Base-by-base conservation (phyloP, 179 eudicot genomes). In the Beta lomatogona region DNA sequence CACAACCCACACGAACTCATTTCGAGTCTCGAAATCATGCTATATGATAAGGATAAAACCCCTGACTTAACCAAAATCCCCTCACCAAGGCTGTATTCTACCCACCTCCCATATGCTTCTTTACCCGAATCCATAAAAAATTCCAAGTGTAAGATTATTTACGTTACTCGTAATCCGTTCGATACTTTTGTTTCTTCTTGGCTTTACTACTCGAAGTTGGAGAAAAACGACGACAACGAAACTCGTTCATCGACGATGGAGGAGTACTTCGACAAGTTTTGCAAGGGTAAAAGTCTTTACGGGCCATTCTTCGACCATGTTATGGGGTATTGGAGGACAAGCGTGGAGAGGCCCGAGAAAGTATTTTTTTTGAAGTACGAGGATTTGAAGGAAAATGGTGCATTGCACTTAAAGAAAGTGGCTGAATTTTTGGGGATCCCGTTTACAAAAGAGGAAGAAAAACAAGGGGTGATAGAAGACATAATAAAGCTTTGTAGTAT, bases 181-280 rank as follows among this genome's bases (percentile, higher is more conserved):
- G 75, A 71, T 19, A 71, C 59, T 0, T 71, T 71, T 71, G 75
- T 71, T 12, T 71, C 75, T 9, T n/a, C 75, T 48, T 71, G 75
- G 58, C 72, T 48, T 64, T 77, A 22, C 22, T 65, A 48, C 59
- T 25, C 45, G 0, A 50, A 64, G 48, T 48, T 77, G 44, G 48
- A 59, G 69, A 76, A 77, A 0, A 10, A 15, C 1, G n/a, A 64
- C 3, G 10, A 16, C 52, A 41, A 71, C 10, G 8, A 7, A 45
- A 31, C 48, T 67, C 6, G 14, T 25, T 0, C 2, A 14, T 52
- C 21, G 9, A 21, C 14, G 1, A 63, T 25, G 48, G 72, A 75
- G 3, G 54, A 64, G 21, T 46, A 63, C n/a, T 46, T 77, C 1
- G 28, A 77, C 46, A 63, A 77, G 80, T 77, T 63, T 28, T 77